Evolutionary conservation across 1,284 basidiomycete genomes (phyloP).

Genomic region (Ustilago crameri): DNA sequence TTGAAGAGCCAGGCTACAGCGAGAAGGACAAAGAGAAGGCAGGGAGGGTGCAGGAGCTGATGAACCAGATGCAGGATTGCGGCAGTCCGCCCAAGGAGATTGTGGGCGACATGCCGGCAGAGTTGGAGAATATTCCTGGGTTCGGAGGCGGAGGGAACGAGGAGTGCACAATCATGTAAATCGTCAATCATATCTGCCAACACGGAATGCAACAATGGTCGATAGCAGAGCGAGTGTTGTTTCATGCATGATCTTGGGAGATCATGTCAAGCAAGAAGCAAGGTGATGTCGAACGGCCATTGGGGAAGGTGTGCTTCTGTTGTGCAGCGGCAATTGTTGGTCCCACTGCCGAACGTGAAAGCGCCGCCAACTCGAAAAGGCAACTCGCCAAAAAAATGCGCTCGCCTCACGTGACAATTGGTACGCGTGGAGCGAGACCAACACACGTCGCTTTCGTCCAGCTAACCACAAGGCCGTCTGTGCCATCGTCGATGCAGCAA

Average conservation of each 20-base stretch:
- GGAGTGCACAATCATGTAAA: conserved; percentile 63
- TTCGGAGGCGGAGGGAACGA: conserved; percentile 45
- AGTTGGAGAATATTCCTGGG: conserved; percentile 53
- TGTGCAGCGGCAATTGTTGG: not conserved
- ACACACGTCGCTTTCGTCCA: conserved; percentile 16
- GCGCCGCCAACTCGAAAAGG: conserved; percentile 1
- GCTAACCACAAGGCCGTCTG: not conserved
- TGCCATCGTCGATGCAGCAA: too few species aligned
- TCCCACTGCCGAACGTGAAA: conserved; percentile 12
- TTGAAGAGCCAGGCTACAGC: conserved; percentile 74
- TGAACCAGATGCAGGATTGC: conserved; percentile 86
- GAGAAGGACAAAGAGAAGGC: conserved; percentile 75
- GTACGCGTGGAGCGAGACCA: conserved; percentile 28
- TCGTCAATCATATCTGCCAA: too few species aligned
- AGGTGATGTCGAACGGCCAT: too few species aligned
- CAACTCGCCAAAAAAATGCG: not conserved
- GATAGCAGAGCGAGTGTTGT: too few species aligned
- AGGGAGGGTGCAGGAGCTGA: conserved; percentile 76
- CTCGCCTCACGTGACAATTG: conserved; percentile 22
- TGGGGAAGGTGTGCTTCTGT: too few species aligned
- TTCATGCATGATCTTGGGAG: too few species aligned
- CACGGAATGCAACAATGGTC: too few species aligned
- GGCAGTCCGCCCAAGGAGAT: conserved; percentile 90
- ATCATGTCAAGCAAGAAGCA: too few species aligned
- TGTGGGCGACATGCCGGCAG: conserved; percentile 89